Base-by-base conservation (phyloP, 164 flowering plant genomes). In the Santalum album region DNA sequence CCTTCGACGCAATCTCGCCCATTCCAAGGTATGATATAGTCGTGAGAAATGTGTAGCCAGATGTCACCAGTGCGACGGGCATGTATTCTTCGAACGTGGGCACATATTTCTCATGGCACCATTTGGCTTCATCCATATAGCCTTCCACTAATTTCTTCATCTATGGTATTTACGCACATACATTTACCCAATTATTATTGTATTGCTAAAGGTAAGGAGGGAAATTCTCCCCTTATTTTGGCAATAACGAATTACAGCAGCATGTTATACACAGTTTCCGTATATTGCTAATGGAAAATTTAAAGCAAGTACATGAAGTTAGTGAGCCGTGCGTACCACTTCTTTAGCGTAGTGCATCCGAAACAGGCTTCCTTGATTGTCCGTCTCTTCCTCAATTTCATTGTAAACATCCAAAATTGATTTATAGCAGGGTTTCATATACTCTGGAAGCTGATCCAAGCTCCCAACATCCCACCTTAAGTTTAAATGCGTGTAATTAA, bases 361-460 rank as follows among this genome's bases (percentile, higher is more conserved):
- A 22, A 59, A 61, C 18, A 50, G 11, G 25, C 35, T 69, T 50
- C 61, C 69, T 39, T 57, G 14, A 12, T 9, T 6, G 7, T 7
- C 44, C 22, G 48, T 22, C 17, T 54, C 64, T 40, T 49, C 25
- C 5, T 58, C 68, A 14, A 63, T 60, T 64, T 66, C 74, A 7
- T 39, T 12, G 39, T 47, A 72, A 44, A 67, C 22, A 45, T 72
- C 65, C 2, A 69, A 21, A 3, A 66, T 49, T 7, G 67, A 57
- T 15, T 49, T 4, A 36, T 68, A 73, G 17, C 11, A 25, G 0
- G 20, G 1, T 61, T 59, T 57, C 73, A 76, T 68, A 51, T 72
- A 71, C 1, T 66, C 54, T 0, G 75, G 76, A 1, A 76, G 56
- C 21, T 58, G 34, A 35, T 64, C 53, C 11, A 51, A 15, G 45